Base-by-base conservation (phyloP, 2,329 filamentous ascomycete species). In the Polychaeton citri region DNA sequence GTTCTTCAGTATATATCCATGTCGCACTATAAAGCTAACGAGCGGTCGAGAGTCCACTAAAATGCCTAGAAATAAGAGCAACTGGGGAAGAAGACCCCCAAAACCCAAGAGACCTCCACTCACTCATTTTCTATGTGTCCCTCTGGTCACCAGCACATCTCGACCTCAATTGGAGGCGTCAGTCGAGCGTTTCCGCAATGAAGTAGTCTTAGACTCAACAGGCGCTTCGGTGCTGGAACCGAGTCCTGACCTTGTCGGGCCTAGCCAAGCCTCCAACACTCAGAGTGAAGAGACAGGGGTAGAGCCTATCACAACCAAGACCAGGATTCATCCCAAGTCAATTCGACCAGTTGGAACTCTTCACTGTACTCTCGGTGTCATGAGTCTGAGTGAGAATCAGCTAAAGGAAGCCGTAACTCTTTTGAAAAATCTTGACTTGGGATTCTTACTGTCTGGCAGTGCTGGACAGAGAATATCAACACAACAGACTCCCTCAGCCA, bases 331-430 rank as follows among this genome's bases (percentile, higher is more conserved):
- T 35, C 45, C 49, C 8, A 70, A 70, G 37, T 84, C 85, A 2
- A 63, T 94, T 34, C 68, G 86, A 19, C 85, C 85, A 0, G 60
- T 83, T 0, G 82, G 83, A 1, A 86, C 85, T 1, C 59, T 95
- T 33, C 88, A 96, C 58, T 64, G 93, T 2, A 95, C 87, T 0
- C 66, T 95, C 0, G 87, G 86, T 0, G 81, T 92, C 1, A 87
- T 95, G 81, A 79, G 72, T 44, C 69, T 94, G 7, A 59, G 65
- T 3, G 65, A 62, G 2, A 58, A 64, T 2, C 64, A 69, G 32
- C 56, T 79, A 2, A 48, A 65, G 0, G 55, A 59, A 19, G 74
- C 71, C 0, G 45, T 64, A 17, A 30, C 47, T 1, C 56, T 68
- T 6, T 41, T 60, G 6, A 15, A 49, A 17, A 33, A 32, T 10